phyloP scores from a whole-genome alignment of 129 eudicot species.

The Flaveria ramosissima region DNA sequence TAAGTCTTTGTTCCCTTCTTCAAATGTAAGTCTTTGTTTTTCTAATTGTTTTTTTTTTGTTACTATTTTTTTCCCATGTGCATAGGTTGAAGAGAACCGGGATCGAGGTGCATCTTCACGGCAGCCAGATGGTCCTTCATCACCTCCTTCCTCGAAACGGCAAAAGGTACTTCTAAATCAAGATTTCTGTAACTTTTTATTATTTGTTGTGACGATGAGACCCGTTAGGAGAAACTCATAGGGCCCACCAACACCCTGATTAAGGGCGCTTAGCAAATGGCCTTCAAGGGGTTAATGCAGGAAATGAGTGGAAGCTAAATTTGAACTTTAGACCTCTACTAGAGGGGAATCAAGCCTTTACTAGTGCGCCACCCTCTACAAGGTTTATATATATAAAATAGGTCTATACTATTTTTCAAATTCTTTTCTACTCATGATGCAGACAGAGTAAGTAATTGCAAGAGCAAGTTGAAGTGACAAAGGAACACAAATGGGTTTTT shows the following conservation, averaged over 20 bases:
- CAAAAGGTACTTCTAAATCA: conserved; percentile 48
- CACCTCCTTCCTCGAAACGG: conserved; percentile 55
- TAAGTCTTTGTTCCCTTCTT: conserved; percentile 33
- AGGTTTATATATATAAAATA: background rate
- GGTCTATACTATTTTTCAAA: background rate
- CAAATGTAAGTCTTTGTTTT: conserved; percentile 23
- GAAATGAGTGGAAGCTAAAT: background rate
- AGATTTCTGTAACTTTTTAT: background rate
- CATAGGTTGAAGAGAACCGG: conserved; percentile 49
- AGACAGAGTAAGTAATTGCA: conserved; percentile 35
- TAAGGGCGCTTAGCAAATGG: background rate
- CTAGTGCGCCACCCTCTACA: background rate
- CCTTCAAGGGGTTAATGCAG: background rate
- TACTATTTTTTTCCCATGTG: background rate
- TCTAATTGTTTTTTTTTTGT: background rate
- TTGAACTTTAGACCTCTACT: background rate
- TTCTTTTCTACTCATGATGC: conserved; percentile 12
- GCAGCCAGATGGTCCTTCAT: conserved; percentile 36
- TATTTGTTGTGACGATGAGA: background rate
- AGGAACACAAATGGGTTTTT: conserved; percentile 23
- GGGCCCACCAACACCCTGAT: background rate
- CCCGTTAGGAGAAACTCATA: background rate
- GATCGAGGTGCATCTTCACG: conserved; percentile 47
- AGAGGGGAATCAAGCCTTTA: background rate
- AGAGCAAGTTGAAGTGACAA: conserved; percentile 19